Base-by-base conservation (phyloP, 208 protist species). In the Acanthamoeba quina region DNA sequence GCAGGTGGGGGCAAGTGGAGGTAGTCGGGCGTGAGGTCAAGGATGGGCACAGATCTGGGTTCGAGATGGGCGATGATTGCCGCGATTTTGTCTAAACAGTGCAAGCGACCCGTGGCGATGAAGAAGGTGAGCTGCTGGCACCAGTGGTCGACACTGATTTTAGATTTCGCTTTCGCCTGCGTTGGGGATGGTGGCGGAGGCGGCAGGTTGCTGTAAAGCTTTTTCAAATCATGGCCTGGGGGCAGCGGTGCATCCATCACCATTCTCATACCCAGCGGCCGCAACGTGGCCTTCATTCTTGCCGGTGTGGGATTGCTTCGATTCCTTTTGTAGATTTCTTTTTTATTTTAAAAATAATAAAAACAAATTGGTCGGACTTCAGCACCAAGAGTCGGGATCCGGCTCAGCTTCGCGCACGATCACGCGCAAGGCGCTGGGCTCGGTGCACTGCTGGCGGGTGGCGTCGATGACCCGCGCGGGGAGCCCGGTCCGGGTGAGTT, bases 51-150 rank as follows among this genome's bases (percentile, higher is more conserved):
- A 24, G 68, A 7, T 19, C 68, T 24, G 6, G 78, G 78, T 34
- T 86, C 78, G 24, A 86, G 49, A 60, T 86, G 78, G 15, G 78
- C 78, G 11, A 60, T 60, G 11, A 86, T 41, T 34, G 78, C 49
- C n/a, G 26, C 78, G n/a, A 86, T 52, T 58, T 60, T 86, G 78
- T 86, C 47, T 0, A 86, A 13, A 19, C 47, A 58, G 21, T 60
- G 78, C 78, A 86, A 13, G 9, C 78, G 78, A 17, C 78, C 78
- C 13, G 78, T 60, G 47, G 10, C 49, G 47, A 86, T 52, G 78
- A 52, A 86, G 49, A 34, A 29, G 78, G 34, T 29, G 44, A 86
- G n/a, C 31, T 76, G 68, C 29, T n/a, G 68, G 29, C 68, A 76
- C 68, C 68, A 76, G 19, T 44, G n/a, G 29, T 76, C 68, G 15